Base-by-base conservation (phyloP, 2,329 filamentous ascomycete species). In the Apiospora phragmitis region DNA sequence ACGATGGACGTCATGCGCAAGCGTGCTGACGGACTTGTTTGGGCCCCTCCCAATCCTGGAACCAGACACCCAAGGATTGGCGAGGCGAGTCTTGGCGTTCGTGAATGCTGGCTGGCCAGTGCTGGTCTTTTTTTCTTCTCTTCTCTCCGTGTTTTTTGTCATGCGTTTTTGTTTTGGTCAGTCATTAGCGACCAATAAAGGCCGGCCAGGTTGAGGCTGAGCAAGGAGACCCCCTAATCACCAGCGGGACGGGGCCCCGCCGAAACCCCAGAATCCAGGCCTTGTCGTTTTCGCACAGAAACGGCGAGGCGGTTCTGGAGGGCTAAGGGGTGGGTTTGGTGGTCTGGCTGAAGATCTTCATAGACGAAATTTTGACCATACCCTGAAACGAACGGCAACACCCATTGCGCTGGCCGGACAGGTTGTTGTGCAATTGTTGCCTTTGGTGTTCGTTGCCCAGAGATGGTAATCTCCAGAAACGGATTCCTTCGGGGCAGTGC, bases 121-220 rank as follows among this genome's bases (percentile, higher is more conserved):
- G 29, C 55, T 38, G 29, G 14, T 18, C 18, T 12, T 12, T 9
- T 38, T 38, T 62, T 29, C 35, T 29, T 35, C 35, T 18, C 12
- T n/a, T 12, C 35, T n/a, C 38, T 14, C 21, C 49, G 26, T 32
- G 26, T 55, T 32, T 32, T 55, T 38, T 62, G 55, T 62, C 55
- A 62, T 62, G 55, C 55, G 55, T 12, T 38, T 38, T 62, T 59
- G 16, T 62, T 62, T 38, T 62, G 55, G 32, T 38, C 55, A 62
- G 55, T 62, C 55, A 62, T 62, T 38, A 62, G 55, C 55, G 55
- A 62, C 55, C 55, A 62, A 62, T 62, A 11, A 62, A 62, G 55
- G 21, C 55, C 55, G 55, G 24, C n/a, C 32, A 62, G 55, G 55
- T 38, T 38, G 55, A 62, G 55, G 55, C 55, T 62, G 55, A 38